phyloP scores from a whole-genome alignment of 1,139 yeast species.

The Candida albicans region DNA sequence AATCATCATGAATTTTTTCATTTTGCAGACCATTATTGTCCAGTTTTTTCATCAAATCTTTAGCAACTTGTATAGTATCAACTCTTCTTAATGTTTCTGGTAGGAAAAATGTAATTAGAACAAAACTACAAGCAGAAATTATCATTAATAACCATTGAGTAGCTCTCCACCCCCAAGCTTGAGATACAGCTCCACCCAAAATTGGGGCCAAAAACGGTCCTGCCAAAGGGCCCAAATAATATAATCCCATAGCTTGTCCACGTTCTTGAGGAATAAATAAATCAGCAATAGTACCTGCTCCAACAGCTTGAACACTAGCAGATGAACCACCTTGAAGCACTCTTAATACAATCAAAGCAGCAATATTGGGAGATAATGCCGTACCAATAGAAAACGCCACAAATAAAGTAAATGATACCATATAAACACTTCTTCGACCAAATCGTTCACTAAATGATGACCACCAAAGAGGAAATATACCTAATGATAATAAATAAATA shows the following conservation, averaged over 20 bases:
- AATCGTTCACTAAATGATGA: slow-evolving; percentile 71
- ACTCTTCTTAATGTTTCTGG: slow-evolving; percentile 76
- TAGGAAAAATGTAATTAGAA: slow-evolving; percentile 52
- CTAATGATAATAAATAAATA: slow-evolving; percentile 68
- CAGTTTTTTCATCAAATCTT: slow-evolving; percentile 32
- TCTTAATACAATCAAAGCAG: slow-evolving; percentile 65
- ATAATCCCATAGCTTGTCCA: slow-evolving; percentile 80
- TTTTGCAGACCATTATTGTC: slow-evolving; percentile 19
- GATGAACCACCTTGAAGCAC: slow-evolving; percentile 78
- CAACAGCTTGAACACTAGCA: slow-evolving; percentile 85
- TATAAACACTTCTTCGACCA: slow-evolving; percentile 75
- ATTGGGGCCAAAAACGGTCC: slow-evolving; percentile 85
- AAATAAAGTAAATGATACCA: slow-evolving; percentile 63
- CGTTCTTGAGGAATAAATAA: slow-evolving; percentile 65
- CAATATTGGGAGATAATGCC: slow-evolving; percentile 62
- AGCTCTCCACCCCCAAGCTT: slow-evolving; percentile 83
- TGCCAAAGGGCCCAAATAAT: slow-evolving; percentile 76
- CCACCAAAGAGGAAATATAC: slow-evolving; percentile 90
- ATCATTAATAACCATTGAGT: slow-evolving; percentile 85
- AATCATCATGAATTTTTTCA: slow-evolving; percentile 13
- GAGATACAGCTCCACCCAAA: slow-evolving; percentile 73
- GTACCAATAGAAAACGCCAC: slow-evolving; percentile 71
- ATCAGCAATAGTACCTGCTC: slow-evolving; percentile 87
- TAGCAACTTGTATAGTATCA: slow-evolving; percentile 51
- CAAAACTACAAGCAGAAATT: slow-evolving; percentile 54